Conservation (phyloP, 768 basidiomycete species). For the Auriscalpium vulgare region DNA sequence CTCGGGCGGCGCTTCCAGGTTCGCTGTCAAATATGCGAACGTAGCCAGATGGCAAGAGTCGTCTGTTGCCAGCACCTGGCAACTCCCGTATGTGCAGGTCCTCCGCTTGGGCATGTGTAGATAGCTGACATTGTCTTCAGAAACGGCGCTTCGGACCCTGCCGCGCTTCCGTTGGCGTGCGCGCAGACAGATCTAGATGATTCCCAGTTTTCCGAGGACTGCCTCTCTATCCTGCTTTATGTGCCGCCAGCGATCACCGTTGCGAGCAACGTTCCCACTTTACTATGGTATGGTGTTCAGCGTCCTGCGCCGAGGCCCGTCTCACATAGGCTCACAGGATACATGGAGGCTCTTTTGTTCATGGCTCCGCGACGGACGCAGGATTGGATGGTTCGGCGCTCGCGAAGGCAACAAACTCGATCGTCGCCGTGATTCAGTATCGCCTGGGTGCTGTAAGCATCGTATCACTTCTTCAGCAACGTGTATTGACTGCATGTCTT, state of each 20-base stretch:
- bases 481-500: constrained; percentile 1
- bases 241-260: constrained; percentile 39
- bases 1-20: constrained; percentile 43
- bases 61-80: constrained; percentile 45
- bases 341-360: constrained; percentile 77
- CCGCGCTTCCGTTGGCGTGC: constrained; percentile 60
- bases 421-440: constrained; percentile 80
- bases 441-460: constrained; percentile 65
- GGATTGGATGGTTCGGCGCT: constrained; percentile 75
- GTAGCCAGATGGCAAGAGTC: constrained; percentile 57
- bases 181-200: constrained; percentile 50
- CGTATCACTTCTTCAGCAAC: not conserved
- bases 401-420: constrained; percentile 60
- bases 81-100: constrained; percentile 44
- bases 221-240: constrained; percentile 72
- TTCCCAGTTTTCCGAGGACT: constrained; percentile 63
- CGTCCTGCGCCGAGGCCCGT: not conserved
- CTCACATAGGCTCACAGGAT: constrained; percentile 40
- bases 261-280: constrained; percentile 33
- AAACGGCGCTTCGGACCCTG: constrained; percentile 40
- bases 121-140: constrained; percentile 23
- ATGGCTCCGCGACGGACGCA: constrained; percentile 61
- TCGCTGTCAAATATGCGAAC: constrained; percentile 59
- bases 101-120: not conserved
- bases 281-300: constrained; percentile 46